Base-by-base conservation (phyloP, 371 early-diverging fungal genomes). In the Mycotypha africana region DNA sequence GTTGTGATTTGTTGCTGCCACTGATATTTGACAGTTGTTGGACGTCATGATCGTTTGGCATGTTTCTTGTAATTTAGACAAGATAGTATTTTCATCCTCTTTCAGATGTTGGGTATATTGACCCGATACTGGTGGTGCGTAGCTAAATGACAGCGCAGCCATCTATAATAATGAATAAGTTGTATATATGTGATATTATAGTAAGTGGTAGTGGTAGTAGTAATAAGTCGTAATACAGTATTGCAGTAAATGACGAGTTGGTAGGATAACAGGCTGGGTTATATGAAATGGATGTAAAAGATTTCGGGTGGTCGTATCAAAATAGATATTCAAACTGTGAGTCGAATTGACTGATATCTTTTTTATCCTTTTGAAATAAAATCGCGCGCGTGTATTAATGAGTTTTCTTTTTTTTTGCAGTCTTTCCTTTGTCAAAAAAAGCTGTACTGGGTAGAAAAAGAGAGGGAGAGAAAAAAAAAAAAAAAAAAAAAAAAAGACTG, bases 81-180 rank as follows among this genome's bases (percentile, higher is more conserved):
- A 9, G 11, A 43, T 47, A 12, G 44, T 20, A 6, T 34, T 11
- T 22, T 53, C 48, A 44, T 51, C 37, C 14, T 53, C 26, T 17
- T 44, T 23, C 33, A 34, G 17, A 42, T 56, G 38, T 22, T 47
- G 49, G 16, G 35, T 46, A 30, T 54, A 59, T 39, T 59, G 60
- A 38, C 43, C 44, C 23, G 60, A 59, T 38, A 41, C 30, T 31
- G 54, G 51, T 30, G 60, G 60, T 42, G 47, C 54, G 44, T 54
- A 59, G 39, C 55, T 42, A 44, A 59, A 59, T 45, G 60, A 53
- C 47, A 54, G 45, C 34, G 51, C 51, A 42, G 45, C 41, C 47
- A 51, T 51, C 24, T 54, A 51, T 38, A 39, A 24, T 7, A 35
- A 37, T 26, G 10, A 12, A 21, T 36, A n/a, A 6, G 10, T 25